Base-by-base conservation (phyloP, 257 asterid species). In the Salvia miltiorrhiza region DNA sequence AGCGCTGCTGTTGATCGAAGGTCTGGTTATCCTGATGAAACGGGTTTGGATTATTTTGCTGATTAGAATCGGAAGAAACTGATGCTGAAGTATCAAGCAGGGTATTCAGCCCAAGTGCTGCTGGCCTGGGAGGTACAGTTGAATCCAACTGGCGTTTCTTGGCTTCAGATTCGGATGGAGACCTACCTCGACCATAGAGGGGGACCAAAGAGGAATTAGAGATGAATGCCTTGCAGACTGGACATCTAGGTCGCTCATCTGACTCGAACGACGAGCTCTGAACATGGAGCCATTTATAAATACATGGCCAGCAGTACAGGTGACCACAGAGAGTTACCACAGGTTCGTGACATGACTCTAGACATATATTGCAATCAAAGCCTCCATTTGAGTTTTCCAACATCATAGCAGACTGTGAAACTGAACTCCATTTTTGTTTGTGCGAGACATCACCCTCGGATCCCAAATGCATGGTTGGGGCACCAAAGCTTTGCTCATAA, bases 281-380 rank as follows among this genome's bases (percentile, higher is more conserved):
- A 39, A 84, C 87, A 7, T 86, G 79, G 24, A 92, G 87, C 98
- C 98, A 92, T 77, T 87, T 84, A 83, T 87, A 89, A 69, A 92
- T 87, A 86, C 98, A 92, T 13, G 96, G 92, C 96, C 98, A 92
- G 73, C 98, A 92, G 75, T 87, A 92, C 35, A 92, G 90, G 73
- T 92, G 98, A 17, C 98, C 98, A 21, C 96, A 92, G 23, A 89
- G 87, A 53, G 95, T 89, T 67, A 89, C 92, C 10, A 92, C 90
- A 3, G 98, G 98, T 14, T 92, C 98, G 2, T 79, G 84, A 5
- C 88, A 91, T 1, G 95, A 80, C 55, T 92, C 96, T 48, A 92
- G 79, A 64, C 98, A 92, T n/a, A 92, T 92, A 75, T 87, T 89
- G 86, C 98, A 92, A 69, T 92, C 96, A 41, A 84, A 92, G 80